These are phyloP conservation scores for Botrytis pseudocinerea DNA, from an alignment of 2,329 filamentous ascomycete species.

Conservation along the genomic window DNA sequence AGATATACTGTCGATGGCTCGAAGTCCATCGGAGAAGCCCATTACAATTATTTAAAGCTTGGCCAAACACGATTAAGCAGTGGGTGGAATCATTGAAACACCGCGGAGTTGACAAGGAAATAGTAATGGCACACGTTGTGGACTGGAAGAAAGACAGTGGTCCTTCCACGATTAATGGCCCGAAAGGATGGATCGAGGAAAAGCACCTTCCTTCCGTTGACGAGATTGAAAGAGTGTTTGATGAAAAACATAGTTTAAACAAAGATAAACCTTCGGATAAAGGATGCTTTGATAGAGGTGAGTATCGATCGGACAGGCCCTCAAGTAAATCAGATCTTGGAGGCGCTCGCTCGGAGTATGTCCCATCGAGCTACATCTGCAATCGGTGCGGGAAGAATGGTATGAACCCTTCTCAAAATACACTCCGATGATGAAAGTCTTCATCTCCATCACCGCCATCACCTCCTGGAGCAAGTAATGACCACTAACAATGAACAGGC, in stretches of 20 bases:
- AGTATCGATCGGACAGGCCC: background rate
- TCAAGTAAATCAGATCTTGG: background rate
- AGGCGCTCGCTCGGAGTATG: background rate
- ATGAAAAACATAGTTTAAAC: background rate
- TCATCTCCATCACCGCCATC: background rate
- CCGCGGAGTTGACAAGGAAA: slow-evolving; percentile 27
- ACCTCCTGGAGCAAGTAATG: background rate
- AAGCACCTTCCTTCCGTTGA: slow-evolving; percentile 20
- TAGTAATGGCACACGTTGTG: slow-evolving; percentile 27
- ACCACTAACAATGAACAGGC: slow-evolving; percentile 38
- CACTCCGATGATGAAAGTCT: background rate
- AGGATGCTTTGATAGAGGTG: background rate
- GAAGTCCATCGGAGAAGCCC: slow-evolving; percentile 32
- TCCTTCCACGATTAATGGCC: slow-evolving; percentile 3
- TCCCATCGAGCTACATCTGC: slow-evolving; percentile 33
- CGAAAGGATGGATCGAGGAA: background rate
- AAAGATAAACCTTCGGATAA: background rate
- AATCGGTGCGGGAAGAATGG: slow-evolving; percentile 34
- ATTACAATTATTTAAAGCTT: slow-evolving; percentile 27
- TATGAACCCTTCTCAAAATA: slow-evolving; percentile 22
- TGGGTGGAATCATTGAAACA: slow-evolving; percentile 33
- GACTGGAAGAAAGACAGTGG: slow-evolving; percentile 30
- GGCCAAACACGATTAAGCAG: slow-evolving; percentile 34
- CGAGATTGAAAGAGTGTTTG: slow-evolving; percentile 28
- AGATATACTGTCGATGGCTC: slow-evolving; percentile 36